Evolutionary conservation across 1,139 yeast genomes (phyloP), one percentile per base, ranked within the genome.

Genomic region (Taphrina communis): DNA sequence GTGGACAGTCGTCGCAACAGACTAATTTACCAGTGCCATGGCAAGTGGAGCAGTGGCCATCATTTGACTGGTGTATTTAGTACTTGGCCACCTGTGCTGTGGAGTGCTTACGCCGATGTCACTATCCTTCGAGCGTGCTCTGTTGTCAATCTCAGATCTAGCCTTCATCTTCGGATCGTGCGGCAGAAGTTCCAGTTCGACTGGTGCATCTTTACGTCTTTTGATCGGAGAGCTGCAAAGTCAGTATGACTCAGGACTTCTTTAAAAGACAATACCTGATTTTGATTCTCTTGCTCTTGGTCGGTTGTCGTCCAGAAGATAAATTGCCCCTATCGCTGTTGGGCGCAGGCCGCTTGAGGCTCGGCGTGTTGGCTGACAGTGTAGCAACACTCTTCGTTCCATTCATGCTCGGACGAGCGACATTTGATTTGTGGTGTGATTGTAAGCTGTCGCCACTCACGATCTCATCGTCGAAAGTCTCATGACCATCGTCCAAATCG

Each of bases 1-100:
- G 84, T 0, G 97, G 97, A 78, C 99, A 94, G 1, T 90, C 83
- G 74, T 94, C 99, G 79, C 99, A 94, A 78, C 98, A 94, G 41
- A 94, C 82, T 73, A 94, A 91, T 50, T 90, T 83, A 8, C 99
- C 99, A 0, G 93, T 82, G 38, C 92, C 91, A 0, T 95, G 92
- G 79, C 99, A 94, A 0, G 95, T 83, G 35, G 89, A 82, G 75
- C 99, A 94, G 76, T 84, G 92, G 77, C 94, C 99, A 73, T 93
- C 95, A 76, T 94, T 94, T 71, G 67, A 63, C 67, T 63, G 44
- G 31, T 19, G 8, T 12, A 6, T 17, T 60, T 50, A 60, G 65
- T 19, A 9, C n/a, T 6, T 14, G 9, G 2, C 11, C n/a, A 14
- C 25, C 2, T n/a, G 25, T 8, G 25, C 35, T 14, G n/a, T n/a